Evolutionary conservation across 1,284 basidiomycete genomes (phyloP), one percentile per base, ranked within the genome.

Genomic region (Leccinum angustisporum): DNA sequence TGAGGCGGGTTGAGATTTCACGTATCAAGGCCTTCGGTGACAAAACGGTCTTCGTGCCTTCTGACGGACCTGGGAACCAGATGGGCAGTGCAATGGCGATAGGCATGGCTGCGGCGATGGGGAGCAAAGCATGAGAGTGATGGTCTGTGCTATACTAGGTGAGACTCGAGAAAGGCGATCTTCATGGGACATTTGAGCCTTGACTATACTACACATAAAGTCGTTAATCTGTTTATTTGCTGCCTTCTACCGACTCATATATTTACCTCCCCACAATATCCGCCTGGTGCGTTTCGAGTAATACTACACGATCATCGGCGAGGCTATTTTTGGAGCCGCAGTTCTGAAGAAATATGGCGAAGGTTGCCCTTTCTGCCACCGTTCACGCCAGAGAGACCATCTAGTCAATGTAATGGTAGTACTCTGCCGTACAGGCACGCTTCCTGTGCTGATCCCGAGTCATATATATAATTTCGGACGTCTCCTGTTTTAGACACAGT

Each of bases 31-130:
- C 90, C 4, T 92, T 84, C 68, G 91, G 90, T 5, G 71, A 81
- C 55, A 88, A 80, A 77, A 83, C 91, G 0, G 75, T 92, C 13
- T 92, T 92, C 72, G 88, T 86, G 6, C 87, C 90, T 5, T 77
- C 80, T 1, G 87, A 89, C 7, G 81, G 80, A 10, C 70, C 81
- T 16, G 87, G 83, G 13, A 76, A 77, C 27, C 82, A 85, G 64
- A 81, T 88, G 79, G 83, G 84, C 4, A 80, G 77, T 64, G 79
- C 83, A 13, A 82, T 89, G 81, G 82, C 85, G 1, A 67, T 82
- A 25, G 87, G 88, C 11, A 81, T 91, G 83, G 87, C 86, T 54
- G 83, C 86, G 13, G 80, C 81, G 0, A 77, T 90, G 78, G 89
- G 87, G 7, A 77, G 76, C 40, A 77, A 79, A 56, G 72, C 70